Conservation (phyloP, 352 stramenopile species). For the Phytophthora constricta region DNA sequence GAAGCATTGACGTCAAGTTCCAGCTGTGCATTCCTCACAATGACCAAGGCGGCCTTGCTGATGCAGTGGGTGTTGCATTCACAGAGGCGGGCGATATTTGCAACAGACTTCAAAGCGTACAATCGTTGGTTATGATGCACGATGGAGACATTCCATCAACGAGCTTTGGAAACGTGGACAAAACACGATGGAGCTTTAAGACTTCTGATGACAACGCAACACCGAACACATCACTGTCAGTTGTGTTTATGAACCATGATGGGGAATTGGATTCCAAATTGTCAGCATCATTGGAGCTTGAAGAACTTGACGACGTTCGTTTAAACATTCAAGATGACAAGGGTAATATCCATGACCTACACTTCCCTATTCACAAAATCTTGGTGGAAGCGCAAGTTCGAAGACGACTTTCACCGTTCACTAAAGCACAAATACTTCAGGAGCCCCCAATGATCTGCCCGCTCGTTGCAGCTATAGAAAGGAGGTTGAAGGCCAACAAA, state of each 20-base stretch:
- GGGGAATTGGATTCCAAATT: conserved; percentile 34
- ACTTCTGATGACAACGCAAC: not conserved
- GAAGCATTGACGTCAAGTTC: conserved; percentile 47
- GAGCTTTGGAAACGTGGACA: conserved; percentile 13
- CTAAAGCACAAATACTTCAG: conserved; percentile 34
- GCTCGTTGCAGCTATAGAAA: conserved; percentile 26
- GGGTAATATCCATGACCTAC: conserved; percentile 47
- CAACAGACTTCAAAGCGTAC: conserved; percentile 30
- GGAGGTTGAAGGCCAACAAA: not conserved
- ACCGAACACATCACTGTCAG: conserved; percentile 16
- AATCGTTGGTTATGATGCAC: conserved; percentile 18
- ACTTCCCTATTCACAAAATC: conserved; percentile 49
- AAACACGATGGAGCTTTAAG: conserved; percentile 31
- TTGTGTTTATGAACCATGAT: conserved; percentile 40
- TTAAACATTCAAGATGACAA: conserved; percentile 44
- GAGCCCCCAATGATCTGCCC: conserved; percentile 13
- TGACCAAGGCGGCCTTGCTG: conserved; percentile 44
- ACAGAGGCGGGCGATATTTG: conserved; percentile 41
- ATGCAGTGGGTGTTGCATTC: conserved; percentile 38
- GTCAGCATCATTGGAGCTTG: conserved; percentile 43
- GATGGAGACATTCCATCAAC: not conserved
- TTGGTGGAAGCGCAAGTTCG: conserved; percentile 55
- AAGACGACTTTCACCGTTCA: conserved; percentile 44
- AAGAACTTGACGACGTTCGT: conserved; percentile 55
- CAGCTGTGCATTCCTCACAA: conserved; percentile 49